Percentiles rank a stretch among this genome's conserved stretches.
These are phyloP conservation scores for Nicotiana otophora DNA, from an alignment of 257 asterid genomes.

Conservation along the genomic window DNA sequence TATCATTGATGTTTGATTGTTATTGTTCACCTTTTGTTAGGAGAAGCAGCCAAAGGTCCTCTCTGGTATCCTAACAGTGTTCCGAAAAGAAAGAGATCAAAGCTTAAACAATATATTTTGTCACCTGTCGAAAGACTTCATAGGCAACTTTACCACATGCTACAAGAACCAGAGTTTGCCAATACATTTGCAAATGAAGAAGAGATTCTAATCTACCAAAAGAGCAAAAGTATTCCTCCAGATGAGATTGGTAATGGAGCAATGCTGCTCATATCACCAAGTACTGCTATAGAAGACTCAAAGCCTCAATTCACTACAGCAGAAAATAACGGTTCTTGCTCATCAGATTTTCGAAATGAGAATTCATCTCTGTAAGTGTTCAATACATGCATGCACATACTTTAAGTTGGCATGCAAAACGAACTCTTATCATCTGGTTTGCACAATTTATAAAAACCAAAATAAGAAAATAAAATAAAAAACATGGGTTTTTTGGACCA, in stretches of 20 bases:
- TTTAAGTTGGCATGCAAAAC: neutral
- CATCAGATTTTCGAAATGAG: neutral
- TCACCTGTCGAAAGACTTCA: slow-evolving; percentile 29
- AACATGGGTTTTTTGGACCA: neutral
- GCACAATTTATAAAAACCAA: neutral
- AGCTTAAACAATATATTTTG: slow-evolving; percentile 18
- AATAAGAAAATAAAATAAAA: too few species aligned
- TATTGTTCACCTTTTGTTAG: slow-evolving; percentile 6
- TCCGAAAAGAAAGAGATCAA: slow-evolving; percentile 32
- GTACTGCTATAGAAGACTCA: neutral
- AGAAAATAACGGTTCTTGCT: neutral
- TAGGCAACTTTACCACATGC: slow-evolving; percentile 11
- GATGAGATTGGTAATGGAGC: slow-evolving; percentile 57
- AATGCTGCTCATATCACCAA: slow-evolving; percentile 10
- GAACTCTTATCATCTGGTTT: neutral
- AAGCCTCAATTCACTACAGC: neutral
- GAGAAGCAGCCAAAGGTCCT: neutral
- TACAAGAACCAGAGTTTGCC: neutral
- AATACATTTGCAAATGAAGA: neutral
- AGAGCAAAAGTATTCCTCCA: slow-evolving; percentile 20
- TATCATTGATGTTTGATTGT: neutral
- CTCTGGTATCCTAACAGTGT: slow-evolving; percentile 21
- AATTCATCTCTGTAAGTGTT: neutral
- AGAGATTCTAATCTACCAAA: slow-evolving; percentile 28
- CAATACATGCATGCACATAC: neutral